Conservation (phyloP, 345 rosid genomes). For the Eucalyptus albens region DNA sequence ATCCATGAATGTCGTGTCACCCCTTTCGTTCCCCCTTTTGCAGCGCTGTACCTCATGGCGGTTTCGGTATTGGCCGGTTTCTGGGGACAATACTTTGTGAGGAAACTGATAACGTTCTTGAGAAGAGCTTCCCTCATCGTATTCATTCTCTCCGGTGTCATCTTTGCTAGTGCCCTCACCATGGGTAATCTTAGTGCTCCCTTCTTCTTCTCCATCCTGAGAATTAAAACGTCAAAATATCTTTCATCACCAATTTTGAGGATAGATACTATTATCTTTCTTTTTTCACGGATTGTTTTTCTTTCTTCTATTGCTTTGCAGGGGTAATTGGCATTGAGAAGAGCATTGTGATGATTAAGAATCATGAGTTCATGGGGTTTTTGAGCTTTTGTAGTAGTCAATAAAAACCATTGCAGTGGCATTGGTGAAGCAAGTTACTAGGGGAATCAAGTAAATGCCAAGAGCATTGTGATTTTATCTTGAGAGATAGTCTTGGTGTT, state of each 20-base stretch:
- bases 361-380: constrained; percentile 40
- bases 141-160: constrained; percentile 36
- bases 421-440: not conserved
- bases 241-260: not conserved
- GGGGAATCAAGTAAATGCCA: not conserved
- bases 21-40: not conserved
- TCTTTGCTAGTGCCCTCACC: constrained; percentile 36
- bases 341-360: constrained; percentile 19
- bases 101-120: constrained; percentile 16
- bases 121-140: constrained; percentile 32
- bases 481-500: not conserved
- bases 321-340: constrained; percentile 22
- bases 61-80: constrained; percentile 34
- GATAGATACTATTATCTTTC: not conserved
- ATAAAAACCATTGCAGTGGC: not conserved
- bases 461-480: not conserved
- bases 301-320: not conserved
- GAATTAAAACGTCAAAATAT: not conserved
- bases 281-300: not conserved
- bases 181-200: constrained; percentile 13
- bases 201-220: not conserved
- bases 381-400: constrained; percentile 27
- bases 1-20: not conserved
- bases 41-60: constrained; percentile 27
- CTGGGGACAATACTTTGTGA: constrained; percentile 37